These are phyloP conservation scores for Cercophora samala DNA, from an alignment of 495 filamentous ascomycete species.

Conservation along the genomic window DNA sequence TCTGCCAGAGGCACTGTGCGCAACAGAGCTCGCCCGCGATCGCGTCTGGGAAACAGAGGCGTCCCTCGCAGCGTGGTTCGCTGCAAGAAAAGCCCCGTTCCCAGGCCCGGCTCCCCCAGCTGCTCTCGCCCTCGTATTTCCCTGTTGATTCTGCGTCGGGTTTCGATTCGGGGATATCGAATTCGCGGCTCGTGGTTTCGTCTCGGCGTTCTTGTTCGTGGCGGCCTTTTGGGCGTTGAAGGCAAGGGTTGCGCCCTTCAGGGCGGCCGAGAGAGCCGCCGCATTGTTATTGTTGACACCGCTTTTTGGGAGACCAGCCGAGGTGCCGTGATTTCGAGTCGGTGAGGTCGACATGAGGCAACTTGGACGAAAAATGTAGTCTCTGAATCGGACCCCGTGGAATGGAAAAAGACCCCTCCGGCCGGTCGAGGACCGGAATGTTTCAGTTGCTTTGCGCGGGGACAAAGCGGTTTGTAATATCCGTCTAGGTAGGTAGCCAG, in stretches of 20 bases:
- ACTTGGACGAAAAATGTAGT: background rate
- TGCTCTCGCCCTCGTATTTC: slow-evolving; percentile 19
- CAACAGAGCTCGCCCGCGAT: background rate
- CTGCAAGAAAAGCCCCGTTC: slow-evolving; percentile 51
- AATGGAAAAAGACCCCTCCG: background rate
- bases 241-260: slow-evolving; percentile 48
- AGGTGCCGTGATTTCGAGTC: slow-evolving; percentile 2
- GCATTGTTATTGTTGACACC: slow-evolving; percentile 12
- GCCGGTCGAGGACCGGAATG: background rate
- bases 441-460: background rate
- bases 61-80: slow-evolving; percentile 34
- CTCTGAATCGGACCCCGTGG: background rate
- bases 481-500: background rate
- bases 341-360: background rate
- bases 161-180: slow-evolving; percentile 20
- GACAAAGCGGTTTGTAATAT: background rate
- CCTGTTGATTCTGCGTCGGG: slow-evolving; percentile 6
- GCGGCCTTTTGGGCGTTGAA: slow-evolving; percentile 34
- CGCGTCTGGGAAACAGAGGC: slow-evolving; percentile 12
- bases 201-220: background rate
- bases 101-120: slow-evolving; percentile 15
- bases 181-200: background rate
- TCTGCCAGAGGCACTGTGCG: background rate
- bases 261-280: slow-evolving; percentile 32
- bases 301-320: background rate